Conservation (phyloP, 108 stramenopile genomes). For the Cylindrotheca closterium region DNA sequence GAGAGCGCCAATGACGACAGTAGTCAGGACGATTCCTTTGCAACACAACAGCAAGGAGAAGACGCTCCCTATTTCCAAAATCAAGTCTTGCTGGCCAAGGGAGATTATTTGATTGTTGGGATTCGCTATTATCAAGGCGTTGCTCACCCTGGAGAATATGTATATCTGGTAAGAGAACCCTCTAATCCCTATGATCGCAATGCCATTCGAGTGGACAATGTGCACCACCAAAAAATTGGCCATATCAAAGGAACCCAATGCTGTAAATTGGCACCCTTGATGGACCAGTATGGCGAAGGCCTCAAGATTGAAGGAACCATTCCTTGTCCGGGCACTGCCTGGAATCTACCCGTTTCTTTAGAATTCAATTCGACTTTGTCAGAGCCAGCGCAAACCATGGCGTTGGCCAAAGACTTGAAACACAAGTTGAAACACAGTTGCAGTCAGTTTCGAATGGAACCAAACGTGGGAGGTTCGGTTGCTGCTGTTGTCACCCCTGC, state of each 20-base stretch:
- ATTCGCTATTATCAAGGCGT: conserved; percentile 55
- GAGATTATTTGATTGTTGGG: conserved; percentile 40
- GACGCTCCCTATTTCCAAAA: too few relatives aligned
- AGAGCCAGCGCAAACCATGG: neutral
- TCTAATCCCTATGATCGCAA: conserved; percentile 64
- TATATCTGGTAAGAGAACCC: conserved; percentile 51
- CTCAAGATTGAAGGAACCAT: conserved; percentile 40
- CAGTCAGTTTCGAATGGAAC: too few relatives aligned
- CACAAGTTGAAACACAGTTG: too few relatives aligned
- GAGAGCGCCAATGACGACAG: too few relatives aligned
- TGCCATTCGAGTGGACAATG: conserved; percentile 68
- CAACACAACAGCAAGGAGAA: too few relatives aligned
- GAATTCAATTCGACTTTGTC: conserved; percentile 18
- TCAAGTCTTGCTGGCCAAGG: too few relatives aligned
- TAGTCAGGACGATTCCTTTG: too few relatives aligned
- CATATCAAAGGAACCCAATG: conserved; percentile 62
- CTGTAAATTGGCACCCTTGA: conserved; percentile 30
- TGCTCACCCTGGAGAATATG: conserved; percentile 63
- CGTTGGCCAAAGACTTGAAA: too few relatives aligned
- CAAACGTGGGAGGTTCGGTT: too few relatives aligned
- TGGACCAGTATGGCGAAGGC: conserved; percentile 32
- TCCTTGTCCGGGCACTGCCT: conserved; percentile 34
- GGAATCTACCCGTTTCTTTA: conserved; percentile 34
- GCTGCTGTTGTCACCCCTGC: too few relatives aligned
- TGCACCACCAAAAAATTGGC: conserved; percentile 47